Base-by-base conservation (phyloP, 345 rosid genomes). In the Murraya paniculata region DNA sequence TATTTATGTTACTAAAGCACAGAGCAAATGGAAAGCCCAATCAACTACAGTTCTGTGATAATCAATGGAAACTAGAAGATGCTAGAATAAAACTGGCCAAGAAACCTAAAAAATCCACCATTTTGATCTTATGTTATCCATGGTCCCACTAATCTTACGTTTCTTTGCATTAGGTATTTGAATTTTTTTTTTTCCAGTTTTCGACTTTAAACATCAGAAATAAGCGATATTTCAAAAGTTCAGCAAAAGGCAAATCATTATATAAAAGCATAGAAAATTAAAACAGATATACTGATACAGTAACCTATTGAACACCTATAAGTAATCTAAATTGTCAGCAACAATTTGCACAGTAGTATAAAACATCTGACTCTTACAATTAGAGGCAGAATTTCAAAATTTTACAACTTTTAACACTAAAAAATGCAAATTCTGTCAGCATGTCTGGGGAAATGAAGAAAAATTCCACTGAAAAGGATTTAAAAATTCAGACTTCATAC, bases 401-500 rank as follows among this genome's bases (percentile, higher is more conserved):
- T 33, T 56, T 28, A 11, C 19, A 67, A 61, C 38, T 4, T 28
- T 38, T 59, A 72, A 16, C 19, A 4, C 36, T 22, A 66, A 25
- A 38, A 70, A 28, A 30, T 30, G 41, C 61, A 28, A 28, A 70
- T 18, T 14, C 59, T 28, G n/a, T 71, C 41, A 64, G 35, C 64
- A 14, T 27, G 67, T 58, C 27, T 38, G 28, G 48, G 5, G 27
- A 25, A 59, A 68, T 7, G 24, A 45, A 45, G 50, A 18, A 39
- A 24, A 75, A 62, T 41, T 39, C 7, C 41, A 18, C 6, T 28
- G 14, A 28, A 24, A 70, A 53, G 30, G 53, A 33, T 30, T 74
- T 56, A 11, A 64, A 27, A 74, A 64, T 48, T 58, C 45, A 68
- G 41, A 74, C 45, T 69, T 73, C 90, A 87, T 91, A 97, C 99